Evolutionary conservation across 2,329 filamentous ascomycete genomes (phyloP), one percentile per base, ranked within the genome.

Genomic region (Phaeosphaeriaceae sp.): DNA sequence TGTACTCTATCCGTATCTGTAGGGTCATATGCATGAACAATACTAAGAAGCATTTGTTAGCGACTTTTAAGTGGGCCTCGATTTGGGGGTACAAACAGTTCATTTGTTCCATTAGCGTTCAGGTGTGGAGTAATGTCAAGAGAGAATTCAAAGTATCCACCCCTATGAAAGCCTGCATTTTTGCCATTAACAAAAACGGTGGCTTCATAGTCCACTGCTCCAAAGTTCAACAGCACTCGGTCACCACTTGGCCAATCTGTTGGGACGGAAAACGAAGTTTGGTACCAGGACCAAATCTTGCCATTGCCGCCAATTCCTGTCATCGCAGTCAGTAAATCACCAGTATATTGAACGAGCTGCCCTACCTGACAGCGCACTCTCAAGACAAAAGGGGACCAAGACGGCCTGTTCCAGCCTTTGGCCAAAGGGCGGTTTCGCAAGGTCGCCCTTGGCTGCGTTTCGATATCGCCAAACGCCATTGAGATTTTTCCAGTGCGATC

Each of bases 21-120:
- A 0, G 87, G 87, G 52, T 90, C 87, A 44, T 83, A 81, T 0
- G 87, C 86, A 58, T 85, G 86, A 2, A 89, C 83, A 17, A 84
- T 75, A 4, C 83, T 86, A 39, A 6, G 21, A 39, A 5, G 21
- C 8, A 21, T 9, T 21, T 12, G 18, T 42, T 13, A 42, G 40
- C 11, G 7, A 11, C 4, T 5, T 21, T 20, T 9, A 6, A 1
- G 8, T 26, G 11, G 6, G 23, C 11, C 36, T 20, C 35, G 46
- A 44, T 21, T 18, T n/a, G 23, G 20, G 15, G 9, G 30, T 76
- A 68, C 64, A 44, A 63, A 85, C 79, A 87, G 64, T 46, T 81
- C 78, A 60, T 87, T 87, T 0, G 74, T 69, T 3, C 75, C 76
- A 26, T 76, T 76, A 1, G 58, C 50, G 6, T 64, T 65, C 17